Evolutionary conservation across 1,284 basidiomycete genomes (phyloP), one percentile per base, ranked within the genome.

Genomic region (Ceraceosorus bombacis): DNA sequence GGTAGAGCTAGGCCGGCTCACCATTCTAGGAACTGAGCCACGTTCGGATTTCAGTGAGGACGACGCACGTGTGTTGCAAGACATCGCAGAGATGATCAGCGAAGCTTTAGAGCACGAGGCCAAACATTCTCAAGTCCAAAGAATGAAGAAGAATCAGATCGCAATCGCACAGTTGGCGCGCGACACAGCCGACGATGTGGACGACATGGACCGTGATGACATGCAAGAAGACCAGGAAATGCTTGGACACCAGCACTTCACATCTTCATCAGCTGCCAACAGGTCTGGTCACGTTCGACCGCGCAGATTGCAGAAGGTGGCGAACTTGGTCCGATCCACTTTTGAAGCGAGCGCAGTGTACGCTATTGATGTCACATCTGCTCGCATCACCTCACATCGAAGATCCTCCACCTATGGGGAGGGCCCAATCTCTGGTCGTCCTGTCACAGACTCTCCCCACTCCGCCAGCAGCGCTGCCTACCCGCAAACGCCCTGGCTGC

Each of bases 51-150:
- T 70, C 10, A 58, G 60, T 58, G 66, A 70, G 13, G 57, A 46
- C 17, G 64, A 70, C 15, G 64, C 66, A 4, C 58, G 65, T 8
- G 61, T 72, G 7, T 62, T 72, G 49, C 53, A 49, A 10, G 53
- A 65, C 6, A 70, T 72, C 27, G 66, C 66, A 15, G 57, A 55
- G 17, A 72, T 72, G 70, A 59, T 63, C 7, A 55, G 59, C 53
- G 70, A 72, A 40, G 61, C 68, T 5, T 60, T 72, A 39, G 68
- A 72, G 48, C 65, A 65, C 53, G 68, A 68, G 53, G 65, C 27
- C 1, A 27, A 27, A 27, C 27, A 55, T 37, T 64, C 64, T 13
- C 62, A 60, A 51, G 13, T 5, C 9, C 60, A 55, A 37, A 64
- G 62, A 7, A 59, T 55, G 41, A 69, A 69, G 40, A 63, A 61